Evolutionary conservation across 208 protist species (phyloP), one percentile per base, ranked within the genome.

Genomic region (Trypanosoma scelopori): DNA sequence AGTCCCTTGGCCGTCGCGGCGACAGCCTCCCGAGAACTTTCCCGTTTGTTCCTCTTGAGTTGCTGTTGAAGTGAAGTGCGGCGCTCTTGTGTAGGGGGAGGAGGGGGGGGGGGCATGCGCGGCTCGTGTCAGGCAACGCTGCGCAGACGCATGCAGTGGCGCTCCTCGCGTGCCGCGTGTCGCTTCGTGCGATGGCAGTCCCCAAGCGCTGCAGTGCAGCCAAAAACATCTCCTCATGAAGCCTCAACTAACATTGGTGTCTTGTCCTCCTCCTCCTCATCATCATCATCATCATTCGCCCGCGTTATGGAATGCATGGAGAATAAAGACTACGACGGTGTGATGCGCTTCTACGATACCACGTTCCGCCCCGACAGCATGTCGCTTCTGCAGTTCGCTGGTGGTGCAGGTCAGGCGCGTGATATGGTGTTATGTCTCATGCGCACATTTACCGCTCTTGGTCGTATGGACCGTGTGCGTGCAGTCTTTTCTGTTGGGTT

Each of bases 381-480:
- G 53, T 66, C 76, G 27, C 65, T 90, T 41, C 7, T 66, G 2
- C 74, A 84, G 47, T 79, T 87, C 61, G 78, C 78, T 52, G 58
- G 55, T 32, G 79, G 71, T 23, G 60, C 55, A 0, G 18, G 62
- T 12, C 74, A 87, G 7, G 82, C 74, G n/a, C 75, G 84, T 0
- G 83, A 91, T 28, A 65, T 76, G 30, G 50, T 76, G 22, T 28
- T 89, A 23, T 65, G 61, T 56, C 70, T 88, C 46, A 87, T 90
- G 74, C 79, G 85, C 28, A 63, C 76, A 12, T 94, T 89, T 81
- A 81, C 77, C 7, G 71, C 75, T 18, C 47, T 89, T 6, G 88
- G 88, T 5, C 69, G 79, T 13, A 87, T 91, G 72, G 71, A 89
- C 27, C 74, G 77, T 49, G 84, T 91, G 18, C 84, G 87, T 16